A percentile compares a stretch with the other conserved stretches of the same genome.
Conservation (phyloP, 1,284 basidiomycete genomes). For the Pseudozyma tsukubaensis region DNA sequence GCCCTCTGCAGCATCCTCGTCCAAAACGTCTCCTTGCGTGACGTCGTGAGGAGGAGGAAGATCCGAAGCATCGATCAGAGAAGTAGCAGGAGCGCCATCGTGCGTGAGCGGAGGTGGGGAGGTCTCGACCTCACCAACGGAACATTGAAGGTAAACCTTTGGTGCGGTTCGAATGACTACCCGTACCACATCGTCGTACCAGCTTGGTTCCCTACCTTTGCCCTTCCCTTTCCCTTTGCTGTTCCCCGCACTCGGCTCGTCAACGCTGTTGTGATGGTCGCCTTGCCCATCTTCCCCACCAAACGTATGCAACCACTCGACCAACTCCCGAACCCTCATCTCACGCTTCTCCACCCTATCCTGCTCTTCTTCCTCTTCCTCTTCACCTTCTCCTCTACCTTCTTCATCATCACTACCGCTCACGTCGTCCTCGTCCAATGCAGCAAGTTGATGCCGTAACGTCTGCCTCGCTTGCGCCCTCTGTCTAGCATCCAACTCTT, state of each 20-base stretch:
- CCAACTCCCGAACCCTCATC: conserved; percentile 23
- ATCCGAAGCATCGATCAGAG: background rate
- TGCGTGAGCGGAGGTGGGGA: background rate
- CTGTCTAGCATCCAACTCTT: conserved; percentile 31
- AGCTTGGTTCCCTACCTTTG: conserved; percentile 26
- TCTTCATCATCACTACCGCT: conserved; percentile 1
- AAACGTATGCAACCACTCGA: conserved; percentile 11
- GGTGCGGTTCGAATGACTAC: conserved; percentile 32
- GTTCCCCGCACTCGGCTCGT: no score
- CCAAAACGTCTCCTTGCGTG: background rate
- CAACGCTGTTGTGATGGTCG: background rate
- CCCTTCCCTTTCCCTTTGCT: conserved; percentile 24
- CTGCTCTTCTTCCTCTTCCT: background rate
- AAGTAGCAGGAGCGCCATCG: background rate
- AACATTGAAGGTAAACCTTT: conserved; percentile 47
- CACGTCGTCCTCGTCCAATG: background rate
- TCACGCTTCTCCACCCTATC: conserved; percentile 14
- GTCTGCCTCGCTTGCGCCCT: conserved; percentile 25
- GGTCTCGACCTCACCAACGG: conserved; percentile 31
- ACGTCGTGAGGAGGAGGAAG: background rate
- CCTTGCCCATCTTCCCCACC: background rate
- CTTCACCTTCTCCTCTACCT: conserved; percentile 1
- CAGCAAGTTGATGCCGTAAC: conserved; percentile 10
- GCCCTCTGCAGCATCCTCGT: background rate
- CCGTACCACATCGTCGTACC: conserved; percentile 16